These are phyloP conservation scores for Pichia sp. DNA, from an alignment of 1,139 yeast genomes.

Conservation along the genomic window DNA sequence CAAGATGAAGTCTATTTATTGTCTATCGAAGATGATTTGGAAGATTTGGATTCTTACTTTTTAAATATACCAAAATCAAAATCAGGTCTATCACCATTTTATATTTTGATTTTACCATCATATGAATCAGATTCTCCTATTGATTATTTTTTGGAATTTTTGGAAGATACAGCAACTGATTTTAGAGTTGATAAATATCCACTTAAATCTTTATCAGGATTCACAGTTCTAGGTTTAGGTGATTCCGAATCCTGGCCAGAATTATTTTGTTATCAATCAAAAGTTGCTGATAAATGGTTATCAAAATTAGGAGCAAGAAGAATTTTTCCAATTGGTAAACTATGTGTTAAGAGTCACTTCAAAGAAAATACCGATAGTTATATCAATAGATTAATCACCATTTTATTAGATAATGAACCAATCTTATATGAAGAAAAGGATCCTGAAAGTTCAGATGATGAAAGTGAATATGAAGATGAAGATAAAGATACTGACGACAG, in stretches of 20 bases:
- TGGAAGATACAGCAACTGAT: slow-evolving; percentile 76
- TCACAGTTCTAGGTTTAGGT: slow-evolving; percentile 81
- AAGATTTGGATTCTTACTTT: slow-evolving; percentile 79
- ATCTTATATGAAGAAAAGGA: slow-evolving; percentile 47
- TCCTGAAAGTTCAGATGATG: slow-evolving; percentile 32
- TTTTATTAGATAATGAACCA: slow-evolving; percentile 63
- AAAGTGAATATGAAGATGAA: slow-evolving; percentile 13
- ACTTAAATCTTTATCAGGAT: slow-evolving; percentile 60
- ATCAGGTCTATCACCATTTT: slow-evolving; percentile 41
- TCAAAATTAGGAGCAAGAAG: slow-evolving; percentile 83
- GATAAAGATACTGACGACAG: slow-evolving; percentile 13
- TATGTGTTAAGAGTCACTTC: slow-evolving; percentile 72
- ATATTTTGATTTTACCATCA: slow-evolving; percentile 76
- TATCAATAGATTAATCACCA: slow-evolving; percentile 52
- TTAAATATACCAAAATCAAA: slow-evolving; percentile 47
- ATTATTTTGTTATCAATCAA: slow-evolving; percentile 84
- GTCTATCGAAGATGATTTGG: slow-evolving; percentile 74
- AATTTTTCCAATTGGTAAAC: slow-evolving; percentile 76
- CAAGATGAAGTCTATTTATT: slow-evolving; percentile 45
- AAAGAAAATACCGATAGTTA: slow-evolving; percentile 59
- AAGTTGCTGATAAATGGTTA: slow-evolving; percentile 64
- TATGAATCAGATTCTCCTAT: slow-evolving; percentile 91
- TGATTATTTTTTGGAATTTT: slow-evolving; percentile 76
- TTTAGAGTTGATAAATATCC: slow-evolving; percentile 83
- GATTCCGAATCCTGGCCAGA: slow-evolving; percentile 84